phyloP scores from a whole-genome alignment of 1,284 basidiomycete species.

The Melampsora larici-populina region DNA sequence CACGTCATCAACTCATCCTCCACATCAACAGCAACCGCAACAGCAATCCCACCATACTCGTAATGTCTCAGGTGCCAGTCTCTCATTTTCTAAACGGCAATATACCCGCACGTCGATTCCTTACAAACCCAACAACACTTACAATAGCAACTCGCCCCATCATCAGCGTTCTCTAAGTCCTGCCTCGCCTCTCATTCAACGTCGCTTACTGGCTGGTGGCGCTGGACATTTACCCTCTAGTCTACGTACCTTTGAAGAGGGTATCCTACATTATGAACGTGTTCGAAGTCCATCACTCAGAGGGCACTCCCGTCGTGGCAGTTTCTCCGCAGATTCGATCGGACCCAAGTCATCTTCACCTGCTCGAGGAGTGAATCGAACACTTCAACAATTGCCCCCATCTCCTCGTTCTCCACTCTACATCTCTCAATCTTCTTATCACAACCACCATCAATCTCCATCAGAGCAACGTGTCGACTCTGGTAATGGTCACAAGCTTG shows the following conservation, averaged over 20 bases:
- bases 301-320: conserved; percentile 35
- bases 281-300: conserved; percentile 30
- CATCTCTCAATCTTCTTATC: background rate
- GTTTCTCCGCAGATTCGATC: conserved; percentile 10
- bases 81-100: background rate
- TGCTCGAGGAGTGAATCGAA: background rate
- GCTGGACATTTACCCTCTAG: conserved; percentile 17
- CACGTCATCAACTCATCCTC: background rate
- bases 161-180: conserved; percentile 10
- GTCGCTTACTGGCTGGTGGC: conserved; percentile 15
- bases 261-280: conserved; percentile 39
- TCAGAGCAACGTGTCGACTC: background rate
- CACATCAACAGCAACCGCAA: background rate
- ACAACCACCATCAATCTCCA: background rate
- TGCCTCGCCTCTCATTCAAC: conserved; percentile 7
- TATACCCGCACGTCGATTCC: background rate
- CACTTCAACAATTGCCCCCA: background rate
- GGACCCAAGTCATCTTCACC: background rate
- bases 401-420: background rate
- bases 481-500: background rate
- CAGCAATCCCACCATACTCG: background rate
- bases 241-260: conserved; percentile 38
- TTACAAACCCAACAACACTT: background rate
- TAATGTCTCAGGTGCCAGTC: background rate
- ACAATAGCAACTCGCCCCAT: background rate